phyloP scores from a whole-genome alignment of 371 early-diverging fungal species.

The Mucor circinelloides region DNA sequence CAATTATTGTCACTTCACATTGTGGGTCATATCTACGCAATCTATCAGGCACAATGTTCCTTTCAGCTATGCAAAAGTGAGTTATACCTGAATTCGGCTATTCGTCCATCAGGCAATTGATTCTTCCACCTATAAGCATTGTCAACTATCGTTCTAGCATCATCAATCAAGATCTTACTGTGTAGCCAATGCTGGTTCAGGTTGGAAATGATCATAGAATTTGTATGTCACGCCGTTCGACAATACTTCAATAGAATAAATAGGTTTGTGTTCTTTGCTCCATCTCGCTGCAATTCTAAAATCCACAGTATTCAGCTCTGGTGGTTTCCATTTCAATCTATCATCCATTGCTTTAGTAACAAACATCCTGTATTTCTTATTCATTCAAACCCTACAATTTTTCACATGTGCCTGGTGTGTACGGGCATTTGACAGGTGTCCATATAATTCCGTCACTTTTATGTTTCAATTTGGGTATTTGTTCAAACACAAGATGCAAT shows the following conservation, averaged over 20 bases:
- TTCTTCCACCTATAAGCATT: slow-evolving; percentile 61
- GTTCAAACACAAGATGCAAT: slow-evolving; percentile 59
- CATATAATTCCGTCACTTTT: slow-evolving; percentile 90
- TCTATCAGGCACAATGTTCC: background rate
- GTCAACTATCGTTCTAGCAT: background rate
- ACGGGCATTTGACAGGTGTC: slow-evolving; percentile 78
- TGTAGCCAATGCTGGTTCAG: slow-evolving; percentile 53
- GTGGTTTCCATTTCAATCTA: slow-evolving; percentile 94
- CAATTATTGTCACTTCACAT: slow-evolving; percentile 61
- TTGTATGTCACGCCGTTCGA: slow-evolving; percentile 58
- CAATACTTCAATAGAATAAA: slow-evolving; percentile 60
- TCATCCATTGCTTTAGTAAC: background rate
- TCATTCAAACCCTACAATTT: slow-evolving; percentile 50
- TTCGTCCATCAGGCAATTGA: slow-evolving; percentile 65
- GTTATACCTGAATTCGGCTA: slow-evolving; percentile 58
- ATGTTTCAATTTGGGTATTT: slow-evolving; percentile 71
- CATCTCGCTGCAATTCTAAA: slow-evolving; percentile 67
- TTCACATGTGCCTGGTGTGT: slow-evolving; percentile 68
- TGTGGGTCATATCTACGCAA: slow-evolving; percentile 55
- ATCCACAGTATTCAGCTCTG: slow-evolving; percentile 82
- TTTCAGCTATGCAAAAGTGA: background rate
- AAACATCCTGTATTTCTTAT: background rate
- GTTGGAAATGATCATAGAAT: slow-evolving; percentile 70
- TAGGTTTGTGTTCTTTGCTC: slow-evolving; percentile 69
- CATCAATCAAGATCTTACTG: slow-evolving; percentile 40